Evolutionary conservation across 2,329 filamentous ascomycete genomes (phyloP).

Genomic region (Pestalotiopsis sp.): DNA sequence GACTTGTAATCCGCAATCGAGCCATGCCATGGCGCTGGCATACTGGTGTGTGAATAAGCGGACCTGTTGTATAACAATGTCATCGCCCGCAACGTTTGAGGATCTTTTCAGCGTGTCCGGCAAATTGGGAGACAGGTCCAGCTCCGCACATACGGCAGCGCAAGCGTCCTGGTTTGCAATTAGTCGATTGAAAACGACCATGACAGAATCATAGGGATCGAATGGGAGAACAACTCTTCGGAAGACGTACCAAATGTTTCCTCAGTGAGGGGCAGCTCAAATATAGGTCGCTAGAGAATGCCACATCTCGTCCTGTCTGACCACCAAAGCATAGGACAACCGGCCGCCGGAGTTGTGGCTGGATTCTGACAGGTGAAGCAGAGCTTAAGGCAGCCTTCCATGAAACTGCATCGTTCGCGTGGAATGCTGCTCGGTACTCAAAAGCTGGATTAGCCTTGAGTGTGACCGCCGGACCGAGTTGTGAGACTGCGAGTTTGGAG

Average conservation of each 20-base stretch:
- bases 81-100: constrained; percentile 23
- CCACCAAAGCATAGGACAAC: neutral
- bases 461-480: neutral
- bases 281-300: neutral
- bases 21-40: constrained; percentile 36
- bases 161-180: constrained; percentile 12
- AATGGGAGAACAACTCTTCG: neutral
- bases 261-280: neutral
- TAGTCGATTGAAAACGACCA: constrained; percentile 28
- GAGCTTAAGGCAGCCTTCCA: neutral
- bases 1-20: constrained; percentile 29
- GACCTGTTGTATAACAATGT: constrained; percentile 32
- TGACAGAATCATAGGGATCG: neutral
- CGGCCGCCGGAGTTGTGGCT: neutral
- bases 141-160: neutral
- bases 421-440: neutral
- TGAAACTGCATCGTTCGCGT: neutral
- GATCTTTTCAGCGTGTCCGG: constrained; percentile 25
- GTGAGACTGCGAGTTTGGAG: neutral
- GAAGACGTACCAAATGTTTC: neutral
- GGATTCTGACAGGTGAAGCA: neutral
- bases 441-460: neutral
- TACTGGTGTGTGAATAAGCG: constrained; percentile 39
- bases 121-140: neutral
- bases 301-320: neutral